Base-by-base conservation (phyloP, 2,329 filamentous ascomycete genomes). In the Trichoderma koningiopsis region DNA sequence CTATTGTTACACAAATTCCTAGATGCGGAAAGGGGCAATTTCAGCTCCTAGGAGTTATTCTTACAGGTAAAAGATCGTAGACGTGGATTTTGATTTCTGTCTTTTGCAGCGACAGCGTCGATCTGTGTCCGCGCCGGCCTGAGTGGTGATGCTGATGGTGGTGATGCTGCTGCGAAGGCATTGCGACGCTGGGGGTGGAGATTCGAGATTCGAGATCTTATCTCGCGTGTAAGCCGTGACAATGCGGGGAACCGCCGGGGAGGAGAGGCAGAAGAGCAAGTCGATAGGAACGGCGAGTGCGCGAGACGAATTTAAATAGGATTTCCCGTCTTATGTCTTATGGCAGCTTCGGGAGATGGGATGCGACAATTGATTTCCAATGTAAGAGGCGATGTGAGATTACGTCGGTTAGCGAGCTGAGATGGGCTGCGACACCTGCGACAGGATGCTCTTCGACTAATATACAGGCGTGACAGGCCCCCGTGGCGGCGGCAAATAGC, bases 51-150 rank as follows among this genome's bases (percentile, higher is more conserved):
- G n/a, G 47, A 19, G 35, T 22, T 7, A 7, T 61, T 72, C 83
- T 73, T 84, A 92, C 90, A 49, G 91, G 89, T 19, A 94, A 83
- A 8, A 94, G 83, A 78, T 94, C 92, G 76, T 94, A 94, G 75
- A 93, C 89, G 76, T 94, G 89, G 76, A 94, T 93, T 59, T 87
- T 81, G 71, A 94, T 86, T 77, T 93, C 89, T 2, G 90, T 93
- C 76, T 91, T 91, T 73, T 90, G 88, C 24, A 92, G 80, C 19
- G 90, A 91, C 58, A 92, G 78, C 1, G 90, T 92, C 68, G 88
- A 89, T 71, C 90, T 83, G 76, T 92, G 91, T 70, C 78, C 70
- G 58, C 72, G 67, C 69, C 72, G 73, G 47, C 70, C 73, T 13
- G 73, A 74, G 65, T 74, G 73, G 58, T 76, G 75, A 62, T 73